Conservation (phyloP, 2,329 filamentous ascomycete genomes). For the Tolypocladium paradoxum region DNA sequence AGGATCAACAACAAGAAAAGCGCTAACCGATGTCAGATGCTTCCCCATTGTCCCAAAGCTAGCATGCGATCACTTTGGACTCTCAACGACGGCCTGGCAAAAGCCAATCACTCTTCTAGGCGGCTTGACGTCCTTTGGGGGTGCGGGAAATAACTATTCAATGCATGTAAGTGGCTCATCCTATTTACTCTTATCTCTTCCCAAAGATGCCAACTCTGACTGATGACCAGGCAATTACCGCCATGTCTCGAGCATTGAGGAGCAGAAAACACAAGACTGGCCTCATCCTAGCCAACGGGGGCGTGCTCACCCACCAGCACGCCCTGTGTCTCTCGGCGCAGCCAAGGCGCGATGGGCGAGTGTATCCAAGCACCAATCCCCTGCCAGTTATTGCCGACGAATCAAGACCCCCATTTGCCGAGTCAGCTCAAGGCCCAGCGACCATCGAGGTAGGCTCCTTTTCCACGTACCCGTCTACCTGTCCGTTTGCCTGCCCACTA, state of each 20-base stretch:
- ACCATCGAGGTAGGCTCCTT: slow-evolving; percentile 12
- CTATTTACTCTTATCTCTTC: background rate
- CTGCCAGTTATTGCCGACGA: slow-evolving; percentile 3
- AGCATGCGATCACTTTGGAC: slow-evolving; percentile 46
- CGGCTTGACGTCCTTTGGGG: slow-evolving; percentile 57
- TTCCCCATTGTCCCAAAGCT: slow-evolving; percentile 62
- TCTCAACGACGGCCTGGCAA: slow-evolving; percentile 31
- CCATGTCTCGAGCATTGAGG: slow-evolving; percentile 44
- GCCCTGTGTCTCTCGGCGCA: slow-evolving; percentile 44
- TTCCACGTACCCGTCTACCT: background rate
- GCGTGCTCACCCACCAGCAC: slow-evolving; percentile 54
- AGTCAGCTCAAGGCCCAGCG: slow-evolving; percentile 11
- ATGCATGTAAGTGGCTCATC: slow-evolving; percentile 41
- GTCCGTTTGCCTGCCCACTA: background rate
- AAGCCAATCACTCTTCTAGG: slow-evolving; percentile 52
- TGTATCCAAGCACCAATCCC: slow-evolving; percentile 9
- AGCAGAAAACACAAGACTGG: slow-evolving; percentile 34
- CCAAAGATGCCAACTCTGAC: background rate
- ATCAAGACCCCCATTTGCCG: slow-evolving; percentile 7
- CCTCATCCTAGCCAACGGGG: slow-evolving; percentile 55
- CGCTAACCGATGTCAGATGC: slow-evolving; percentile 33
- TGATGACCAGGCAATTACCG: slow-evolving; percentile 28
- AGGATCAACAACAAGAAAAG: background rate
- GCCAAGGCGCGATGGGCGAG: slow-evolving; percentile 15
- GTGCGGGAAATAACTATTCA: slow-evolving; percentile 61